Percentiles rank a stretch among this genome's conserved stretches.
Evolutionary conservation across 78 protist genomes (phyloP).

Genomic region (Dictyostelium citrinum): DNA sequence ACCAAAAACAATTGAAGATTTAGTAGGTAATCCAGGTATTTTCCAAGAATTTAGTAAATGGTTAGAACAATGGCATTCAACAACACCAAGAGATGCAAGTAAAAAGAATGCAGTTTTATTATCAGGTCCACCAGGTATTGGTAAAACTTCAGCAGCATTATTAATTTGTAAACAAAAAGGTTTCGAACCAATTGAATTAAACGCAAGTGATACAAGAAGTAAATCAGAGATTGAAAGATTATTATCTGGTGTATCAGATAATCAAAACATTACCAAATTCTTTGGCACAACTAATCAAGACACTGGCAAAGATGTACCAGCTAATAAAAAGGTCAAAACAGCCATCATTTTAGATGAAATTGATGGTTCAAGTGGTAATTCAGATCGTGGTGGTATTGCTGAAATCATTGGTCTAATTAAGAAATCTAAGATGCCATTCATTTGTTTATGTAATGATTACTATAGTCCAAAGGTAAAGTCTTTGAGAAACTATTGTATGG

Average conservation of each 20-base stretch:
- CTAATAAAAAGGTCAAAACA: not conserved
- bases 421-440: conserved; percentile 90
- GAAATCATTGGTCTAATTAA: conserved; percentile 84
- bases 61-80: conserved; percentile 80
- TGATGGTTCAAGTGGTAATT: conserved; percentile 94
- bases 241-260: conserved; percentile 32
- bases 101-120: conserved; percentile 80
- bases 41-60: conserved; percentile 58
- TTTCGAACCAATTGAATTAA: conserved; percentile 92
- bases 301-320: not conserved
- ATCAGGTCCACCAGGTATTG: conserved; percentile 96
- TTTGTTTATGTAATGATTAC: conserved; percentile 97
- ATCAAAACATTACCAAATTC: conserved; percentile 67
- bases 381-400: conserved; percentile 97
- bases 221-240: conserved; percentile 69
- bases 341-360: conserved; percentile 97
- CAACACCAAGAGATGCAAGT: not conserved
- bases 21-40: conserved; percentile 86
- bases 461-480: conserved; percentile 78
- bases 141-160: conserved; percentile 94
- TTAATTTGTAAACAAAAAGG: conserved; percentile 75
- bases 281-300: not conserved
- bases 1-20: conserved; percentile 72
- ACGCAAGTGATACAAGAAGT: conserved; percentile 96
- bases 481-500: conserved; percentile 85